A percentile compares a stretch with the other conserved stretches of the same genome.
Evolutionary conservation across 768 basidiomycete species (phyloP).

Genomic region (Pleurotus giganteus): DNA sequence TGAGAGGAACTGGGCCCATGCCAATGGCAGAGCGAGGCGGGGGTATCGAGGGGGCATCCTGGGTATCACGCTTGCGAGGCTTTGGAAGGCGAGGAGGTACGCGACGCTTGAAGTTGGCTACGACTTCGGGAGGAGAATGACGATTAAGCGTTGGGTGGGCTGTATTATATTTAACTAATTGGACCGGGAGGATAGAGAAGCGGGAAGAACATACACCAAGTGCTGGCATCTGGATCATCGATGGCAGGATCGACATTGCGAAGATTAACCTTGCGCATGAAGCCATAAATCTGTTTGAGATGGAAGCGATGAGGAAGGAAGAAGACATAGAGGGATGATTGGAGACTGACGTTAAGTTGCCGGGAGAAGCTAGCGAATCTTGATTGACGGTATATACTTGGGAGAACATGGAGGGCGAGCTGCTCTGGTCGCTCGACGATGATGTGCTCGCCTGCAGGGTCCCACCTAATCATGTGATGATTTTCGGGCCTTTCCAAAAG

Average conservation of each 20-base stretch:
- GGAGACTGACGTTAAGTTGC: constrained; percentile 82
- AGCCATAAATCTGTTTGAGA: constrained; percentile 84
- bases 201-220: constrained; percentile 76
- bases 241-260: constrained; percentile 94
- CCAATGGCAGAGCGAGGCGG: constrained; percentile 77
- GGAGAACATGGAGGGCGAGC: constrained; percentile 90
- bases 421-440: constrained; percentile 94
- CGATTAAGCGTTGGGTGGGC: constrained; percentile 92
- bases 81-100: constrained; percentile 92
- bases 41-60: constrained; percentile 67
- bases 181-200: constrained; percentile 15
- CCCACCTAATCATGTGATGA: constrained; percentile 97
- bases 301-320: constrained; percentile 19
- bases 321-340: constrained; percentile 24
- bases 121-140: constrained; percentile 85
- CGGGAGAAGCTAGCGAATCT: constrained; percentile 96
- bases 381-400: constrained; percentile 93
- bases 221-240: constrained; percentile 93
- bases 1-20: constrained; percentile 65
- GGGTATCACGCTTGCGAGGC: constrained; percentile 74
- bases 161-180: constrained; percentile 30
- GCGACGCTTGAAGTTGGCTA: constrained; percentile 93
- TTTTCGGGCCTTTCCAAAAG: constrained; percentile 90
- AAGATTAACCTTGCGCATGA: constrained; percentile 97
- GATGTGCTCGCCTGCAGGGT: constrained; percentile 89